These are phyloP conservation scores for Cladophialophora immunda DNA, from an alignment of 2,329 filamentous ascomycete species.

Conservation along the genomic window DNA sequence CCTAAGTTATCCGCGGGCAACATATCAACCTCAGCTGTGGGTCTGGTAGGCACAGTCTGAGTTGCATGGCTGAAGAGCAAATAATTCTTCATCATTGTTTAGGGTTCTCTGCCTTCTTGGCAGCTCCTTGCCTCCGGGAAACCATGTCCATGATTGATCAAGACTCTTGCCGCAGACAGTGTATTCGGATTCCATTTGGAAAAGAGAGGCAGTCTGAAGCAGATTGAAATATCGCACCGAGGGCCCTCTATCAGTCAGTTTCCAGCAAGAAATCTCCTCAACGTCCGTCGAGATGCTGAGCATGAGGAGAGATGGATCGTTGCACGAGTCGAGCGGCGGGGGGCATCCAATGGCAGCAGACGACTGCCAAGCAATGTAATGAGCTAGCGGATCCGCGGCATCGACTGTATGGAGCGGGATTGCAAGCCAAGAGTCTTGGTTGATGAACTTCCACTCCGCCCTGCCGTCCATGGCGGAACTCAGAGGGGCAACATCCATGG, in stretches of 20 bases:
- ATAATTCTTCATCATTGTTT: not conserved
- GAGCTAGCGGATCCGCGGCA: not conserved
- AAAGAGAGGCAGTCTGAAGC: not conserved
- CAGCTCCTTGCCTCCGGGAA: not conserved
- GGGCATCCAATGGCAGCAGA: not conserved
- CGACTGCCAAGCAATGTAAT: not conserved
- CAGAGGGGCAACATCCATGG: not conserved
- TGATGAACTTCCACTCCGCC: slow-evolving; percentile 3
- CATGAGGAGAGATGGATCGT: not conserved
- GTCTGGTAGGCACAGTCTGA: not conserved
- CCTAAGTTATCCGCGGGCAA: not conserved
- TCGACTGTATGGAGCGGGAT: not conserved
- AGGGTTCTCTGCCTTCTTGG: not conserved
- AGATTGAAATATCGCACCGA: not conserved
- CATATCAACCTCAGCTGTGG: not conserved
- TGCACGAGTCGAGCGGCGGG: not conserved
- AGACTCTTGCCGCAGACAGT: not conserved
- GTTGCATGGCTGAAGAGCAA: not conserved
- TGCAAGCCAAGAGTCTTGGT: not conserved
- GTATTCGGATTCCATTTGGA: not conserved
- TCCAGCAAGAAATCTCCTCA: not conserved
- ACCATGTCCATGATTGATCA: not conserved
- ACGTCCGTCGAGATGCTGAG: not conserved
- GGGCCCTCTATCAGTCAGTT: not conserved
- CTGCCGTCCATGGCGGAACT: not conserved